phyloP scores from a whole-genome alignment of 208 protist genomes.

The Leishmania arabica region DNA sequence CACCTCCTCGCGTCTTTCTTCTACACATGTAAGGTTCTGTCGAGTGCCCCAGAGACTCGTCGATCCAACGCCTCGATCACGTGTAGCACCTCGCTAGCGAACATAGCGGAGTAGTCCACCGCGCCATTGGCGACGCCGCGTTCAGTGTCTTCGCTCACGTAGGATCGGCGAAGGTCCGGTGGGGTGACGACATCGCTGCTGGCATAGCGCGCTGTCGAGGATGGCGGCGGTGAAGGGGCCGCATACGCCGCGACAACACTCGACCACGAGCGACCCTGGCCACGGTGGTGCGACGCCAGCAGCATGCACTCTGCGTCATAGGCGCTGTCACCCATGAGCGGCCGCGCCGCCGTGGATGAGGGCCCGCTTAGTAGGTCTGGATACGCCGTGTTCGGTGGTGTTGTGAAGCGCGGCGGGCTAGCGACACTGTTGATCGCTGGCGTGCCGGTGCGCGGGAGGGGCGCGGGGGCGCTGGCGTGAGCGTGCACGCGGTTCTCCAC shows the following conservation, averaged over 20 bases:
- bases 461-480: background rate
- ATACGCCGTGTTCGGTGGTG: background rate
- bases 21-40: constrained; percentile 23
- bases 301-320: background rate
- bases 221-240: background rate
- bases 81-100: constrained; percentile 78
- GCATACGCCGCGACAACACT: background rate
- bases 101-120: constrained; percentile 29
- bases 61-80: constrained; percentile 84
- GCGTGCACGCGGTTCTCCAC: background rate
- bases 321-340: background rate
- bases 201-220: background rate
- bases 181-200: background rate
- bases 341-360: background rate
- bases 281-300: constrained; percentile 10
- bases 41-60: constrained; percentile 67
- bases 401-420: background rate
- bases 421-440: background rate
- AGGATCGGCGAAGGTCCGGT: background rate
- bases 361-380: background rate
- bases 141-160: background rate
- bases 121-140: background rate
- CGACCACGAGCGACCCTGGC: background rate
- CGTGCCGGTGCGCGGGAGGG: background rate
- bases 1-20: background rate